phyloP scores from a whole-genome alignment of 108 stramenopile species.

The Aurantiochytrium sp. region DNA sequence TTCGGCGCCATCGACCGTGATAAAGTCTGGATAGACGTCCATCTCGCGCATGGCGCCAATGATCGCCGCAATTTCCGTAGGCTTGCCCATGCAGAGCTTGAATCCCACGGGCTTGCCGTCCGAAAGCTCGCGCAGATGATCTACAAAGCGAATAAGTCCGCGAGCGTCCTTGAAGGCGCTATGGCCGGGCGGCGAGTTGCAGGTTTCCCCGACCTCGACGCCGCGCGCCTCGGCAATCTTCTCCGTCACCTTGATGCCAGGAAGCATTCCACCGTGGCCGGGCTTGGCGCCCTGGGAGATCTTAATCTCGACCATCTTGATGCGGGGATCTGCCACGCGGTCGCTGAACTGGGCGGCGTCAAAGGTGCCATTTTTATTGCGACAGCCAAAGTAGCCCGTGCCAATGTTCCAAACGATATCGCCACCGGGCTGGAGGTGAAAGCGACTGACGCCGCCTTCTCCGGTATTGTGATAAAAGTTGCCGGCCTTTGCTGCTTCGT shows the following conservation, averaged over 20 bases:
- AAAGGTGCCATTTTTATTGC: constrained; percentile 57
- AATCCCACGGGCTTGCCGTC: constrained; percentile 73
- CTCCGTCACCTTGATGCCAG: constrained; percentile 64
- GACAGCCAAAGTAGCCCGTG: constrained; percentile 81
- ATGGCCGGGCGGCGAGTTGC: constrained; percentile 66
- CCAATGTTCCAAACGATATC: constrained; percentile 80
- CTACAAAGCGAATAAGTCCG: constrained; percentile 63
- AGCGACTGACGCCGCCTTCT: constrained; percentile 66
- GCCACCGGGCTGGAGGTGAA: constrained; percentile 63
- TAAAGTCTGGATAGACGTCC: constrained; percentile 62
- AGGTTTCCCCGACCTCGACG: constrained; percentile 50
- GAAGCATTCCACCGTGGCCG: constrained; percentile 71
- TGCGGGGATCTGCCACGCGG: constrained; percentile 38
- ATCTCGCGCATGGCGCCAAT: constrained; percentile 58
- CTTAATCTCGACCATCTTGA: constrained; percentile 81
- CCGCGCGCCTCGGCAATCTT: constrained; percentile 72
- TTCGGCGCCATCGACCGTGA: constrained; percentile 70
- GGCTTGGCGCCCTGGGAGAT: constrained; percentile 74
- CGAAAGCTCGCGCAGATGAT: constrained; percentile 53
- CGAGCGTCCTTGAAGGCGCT: constrained; percentile 62
- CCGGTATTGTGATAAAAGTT: constrained; percentile 82
- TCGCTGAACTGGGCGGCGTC: constrained; percentile 52
- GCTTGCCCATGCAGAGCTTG: constrained; percentile 70
- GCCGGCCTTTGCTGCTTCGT: constrained; percentile 62
- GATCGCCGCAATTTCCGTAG: constrained; percentile 53